These are phyloP conservation scores for Fomitopsis betulina DNA, from an alignment of 1,284 basidiomycete genomes.

Conservation along the genomic window DNA sequence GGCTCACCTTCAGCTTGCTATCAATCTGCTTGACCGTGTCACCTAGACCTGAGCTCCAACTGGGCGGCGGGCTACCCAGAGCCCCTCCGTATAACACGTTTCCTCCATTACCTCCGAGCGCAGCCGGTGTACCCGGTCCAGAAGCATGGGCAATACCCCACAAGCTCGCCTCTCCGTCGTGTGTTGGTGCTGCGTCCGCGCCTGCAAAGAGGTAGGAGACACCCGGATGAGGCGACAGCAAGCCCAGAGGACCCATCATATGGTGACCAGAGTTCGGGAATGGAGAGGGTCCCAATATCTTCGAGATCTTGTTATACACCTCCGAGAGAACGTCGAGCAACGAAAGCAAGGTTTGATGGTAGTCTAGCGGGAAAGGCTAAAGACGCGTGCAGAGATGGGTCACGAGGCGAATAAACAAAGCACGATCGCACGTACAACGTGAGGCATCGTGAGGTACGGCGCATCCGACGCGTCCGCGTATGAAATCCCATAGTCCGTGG, in stretches of 20 bases:
- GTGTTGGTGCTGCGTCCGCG: slow-evolving; percentile 25
- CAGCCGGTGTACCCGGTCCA: slow-evolving; percentile 13
- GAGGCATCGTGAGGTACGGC: slow-evolving; percentile 71
- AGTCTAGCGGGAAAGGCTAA: slow-evolving; percentile 82
- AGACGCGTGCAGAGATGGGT: background rate
- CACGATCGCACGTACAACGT: slow-evolving; percentile 49
- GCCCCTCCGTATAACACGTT: slow-evolving; percentile 31
- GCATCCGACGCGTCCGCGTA: slow-evolving; percentile 58
- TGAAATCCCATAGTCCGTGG: slow-evolving; percentile 56
- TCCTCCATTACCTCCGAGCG: slow-evolving; percentile 8
- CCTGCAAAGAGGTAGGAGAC: slow-evolving; percentile 73
- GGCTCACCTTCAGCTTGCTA: slow-evolving; percentile 70
- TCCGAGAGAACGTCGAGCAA: slow-evolving; percentile 84
- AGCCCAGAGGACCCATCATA: slow-evolving; percentile 73
- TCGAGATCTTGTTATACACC: slow-evolving; percentile 80
- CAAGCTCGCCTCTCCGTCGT: slow-evolving; percentile 47
- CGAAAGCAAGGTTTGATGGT: slow-evolving; percentile 81
- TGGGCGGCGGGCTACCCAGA: slow-evolving; percentile 47
- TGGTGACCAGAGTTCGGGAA: slow-evolving; percentile 61
- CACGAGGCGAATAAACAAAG: background rate
- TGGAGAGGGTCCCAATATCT: slow-evolving; percentile 73
- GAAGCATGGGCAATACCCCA: slow-evolving; percentile 67
- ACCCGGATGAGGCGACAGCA: slow-evolving; percentile 70
- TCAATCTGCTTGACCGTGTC: slow-evolving; percentile 80
- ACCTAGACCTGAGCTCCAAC: slow-evolving; percentile 57